These are phyloP conservation scores for Colletotrichum costaricense DNA, from an alignment of 2,329 filamentous ascomycete genomes.

Conservation along the genomic window DNA sequence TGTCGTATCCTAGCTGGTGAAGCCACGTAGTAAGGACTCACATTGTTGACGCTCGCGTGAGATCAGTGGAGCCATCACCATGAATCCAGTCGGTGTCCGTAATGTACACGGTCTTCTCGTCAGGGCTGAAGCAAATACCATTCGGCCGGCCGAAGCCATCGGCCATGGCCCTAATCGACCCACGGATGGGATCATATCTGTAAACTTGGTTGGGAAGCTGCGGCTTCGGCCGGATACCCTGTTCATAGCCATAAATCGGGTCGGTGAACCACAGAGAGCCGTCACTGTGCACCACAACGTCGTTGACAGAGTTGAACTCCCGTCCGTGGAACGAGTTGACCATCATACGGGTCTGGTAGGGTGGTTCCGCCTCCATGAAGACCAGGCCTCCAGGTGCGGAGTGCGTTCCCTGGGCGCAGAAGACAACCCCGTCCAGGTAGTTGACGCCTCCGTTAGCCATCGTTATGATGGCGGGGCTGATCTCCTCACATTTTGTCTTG, in stretches of 20 bases:
- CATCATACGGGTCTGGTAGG: slow-evolving; percentile 43
- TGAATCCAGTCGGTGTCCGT: slow-evolving; percentile 53
- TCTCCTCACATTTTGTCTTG: slow-evolving; percentile 44
- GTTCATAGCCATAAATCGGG: slow-evolving; percentile 59
- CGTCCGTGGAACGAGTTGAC: slow-evolving; percentile 52
- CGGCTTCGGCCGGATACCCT: slow-evolving; percentile 58
- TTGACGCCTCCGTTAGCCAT: slow-evolving; percentile 64
- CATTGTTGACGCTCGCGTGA: slow-evolving; percentile 30
- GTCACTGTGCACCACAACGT: slow-evolving; percentile 56
- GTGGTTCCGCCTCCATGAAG: slow-evolving; percentile 45
- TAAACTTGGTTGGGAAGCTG: slow-evolving; percentile 60
- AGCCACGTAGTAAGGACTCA: slow-evolving; percentile 33
- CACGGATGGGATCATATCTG: slow-evolving; percentile 53
- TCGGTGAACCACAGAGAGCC: slow-evolving; percentile 63
- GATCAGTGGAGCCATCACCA: slow-evolving; percentile 45
- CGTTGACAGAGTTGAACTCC: slow-evolving; percentile 62
- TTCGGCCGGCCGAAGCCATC: slow-evolving; percentile 61
- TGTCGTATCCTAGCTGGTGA: background rate
- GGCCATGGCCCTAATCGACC: slow-evolving; percentile 55
- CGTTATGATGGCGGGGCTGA: slow-evolving; percentile 45
- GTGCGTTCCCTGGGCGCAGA: slow-evolving; percentile 53
- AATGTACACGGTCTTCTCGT: slow-evolving; percentile 56
- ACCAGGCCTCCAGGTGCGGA: slow-evolving; percentile 43
- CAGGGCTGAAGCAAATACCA: slow-evolving; percentile 57
- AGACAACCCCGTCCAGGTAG: slow-evolving; percentile 51